phyloP scores from a whole-genome alignment of 257 asterid genomes.

The Gentiana macrophylla region DNA sequence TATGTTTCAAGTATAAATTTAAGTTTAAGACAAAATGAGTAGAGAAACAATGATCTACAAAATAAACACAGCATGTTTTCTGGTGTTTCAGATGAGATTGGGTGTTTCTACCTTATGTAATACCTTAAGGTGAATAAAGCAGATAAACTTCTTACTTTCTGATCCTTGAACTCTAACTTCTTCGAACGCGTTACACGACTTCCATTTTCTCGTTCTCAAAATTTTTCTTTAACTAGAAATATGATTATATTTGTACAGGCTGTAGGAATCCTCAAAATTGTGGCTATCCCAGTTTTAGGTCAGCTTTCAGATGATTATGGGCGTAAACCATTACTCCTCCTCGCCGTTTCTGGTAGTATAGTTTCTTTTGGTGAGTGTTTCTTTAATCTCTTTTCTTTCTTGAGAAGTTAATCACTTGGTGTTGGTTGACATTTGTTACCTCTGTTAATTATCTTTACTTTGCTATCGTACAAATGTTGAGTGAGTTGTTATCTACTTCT shows the following conservation, averaged over 20 bases:
- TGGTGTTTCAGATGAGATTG: too few relatives aligned
- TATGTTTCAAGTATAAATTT: too few relatives aligned
- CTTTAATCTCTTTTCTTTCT: neutral
- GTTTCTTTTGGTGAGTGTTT: constrained; percentile 57
- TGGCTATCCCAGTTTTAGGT: constrained; percentile 75
- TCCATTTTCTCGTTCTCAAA: neutral
- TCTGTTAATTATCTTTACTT: neutral
- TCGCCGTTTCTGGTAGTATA: constrained; percentile 66
- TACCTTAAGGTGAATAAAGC: neutral
- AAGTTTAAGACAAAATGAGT: too few relatives aligned
- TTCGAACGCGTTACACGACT: too few relatives aligned
- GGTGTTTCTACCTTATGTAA: neutral
- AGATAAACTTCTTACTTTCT: neutral
- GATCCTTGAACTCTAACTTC: neutral
- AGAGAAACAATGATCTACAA: too few relatives aligned
- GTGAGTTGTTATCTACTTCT: neutral
- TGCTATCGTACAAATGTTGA: neutral
- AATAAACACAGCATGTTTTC: too few relatives aligned
- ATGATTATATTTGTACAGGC: constrained; percentile 29
- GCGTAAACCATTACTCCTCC: constrained; percentile 77
- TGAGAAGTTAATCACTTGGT: neutral
- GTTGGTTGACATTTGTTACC: neutral
- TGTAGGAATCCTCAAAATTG: constrained; percentile 82
- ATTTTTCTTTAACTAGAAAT: constrained; percentile 1
- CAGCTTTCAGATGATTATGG: constrained; percentile 92